These are phyloP conservation scores for Gorgonomyces haynaldii DNA, from an alignment of 192 early-diverging fungal species.

Conservation along the genomic window DNA sequence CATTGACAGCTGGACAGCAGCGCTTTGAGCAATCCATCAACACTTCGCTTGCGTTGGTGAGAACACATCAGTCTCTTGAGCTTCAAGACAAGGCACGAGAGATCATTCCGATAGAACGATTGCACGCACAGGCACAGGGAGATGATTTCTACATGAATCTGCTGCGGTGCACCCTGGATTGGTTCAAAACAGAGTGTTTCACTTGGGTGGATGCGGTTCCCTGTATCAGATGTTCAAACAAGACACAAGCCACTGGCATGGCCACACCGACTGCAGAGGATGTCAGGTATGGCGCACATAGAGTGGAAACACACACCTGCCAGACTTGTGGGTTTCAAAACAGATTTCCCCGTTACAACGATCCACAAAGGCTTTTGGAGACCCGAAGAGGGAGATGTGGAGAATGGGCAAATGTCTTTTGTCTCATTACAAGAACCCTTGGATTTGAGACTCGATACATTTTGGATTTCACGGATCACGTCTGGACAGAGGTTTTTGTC, in stretches of 20 bases:
- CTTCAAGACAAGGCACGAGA: no score
- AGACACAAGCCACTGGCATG: constrained; percentile 6
- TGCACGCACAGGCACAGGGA: no score
- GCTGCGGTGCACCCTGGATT: no score
- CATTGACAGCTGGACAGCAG: no score
- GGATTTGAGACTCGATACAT: constrained; percentile 34
- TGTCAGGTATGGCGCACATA: constrained; percentile 1
- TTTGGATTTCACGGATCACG: constrained; percentile 34
- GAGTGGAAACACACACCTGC: constrained; percentile 25
- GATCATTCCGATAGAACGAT: no score
- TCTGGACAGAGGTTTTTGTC: constrained; percentile 29
- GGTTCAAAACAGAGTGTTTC: constrained; percentile 30
- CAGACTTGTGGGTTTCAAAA: constrained; percentile 7
- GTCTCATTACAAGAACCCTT: constrained; percentile 17
- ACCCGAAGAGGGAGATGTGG: constrained; percentile 31
- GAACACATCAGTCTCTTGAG: no score
- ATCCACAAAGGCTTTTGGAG: constrained; percentile 17
- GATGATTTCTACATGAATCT: no score
- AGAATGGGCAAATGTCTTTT: constrained; percentile 35
- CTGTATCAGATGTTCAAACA: constrained; percentile 14
- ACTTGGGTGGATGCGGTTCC: constrained; percentile 24
- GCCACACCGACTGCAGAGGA: constrained; percentile 16
- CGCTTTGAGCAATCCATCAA: no score
- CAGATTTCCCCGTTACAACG: constrained; percentile 33
- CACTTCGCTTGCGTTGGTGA: no score